Evolutionary conservation across 2,329 filamentous ascomycete species (phyloP), one percentile per base, ranked within the genome.

Genomic region (Cryphonectria japonica): DNA sequence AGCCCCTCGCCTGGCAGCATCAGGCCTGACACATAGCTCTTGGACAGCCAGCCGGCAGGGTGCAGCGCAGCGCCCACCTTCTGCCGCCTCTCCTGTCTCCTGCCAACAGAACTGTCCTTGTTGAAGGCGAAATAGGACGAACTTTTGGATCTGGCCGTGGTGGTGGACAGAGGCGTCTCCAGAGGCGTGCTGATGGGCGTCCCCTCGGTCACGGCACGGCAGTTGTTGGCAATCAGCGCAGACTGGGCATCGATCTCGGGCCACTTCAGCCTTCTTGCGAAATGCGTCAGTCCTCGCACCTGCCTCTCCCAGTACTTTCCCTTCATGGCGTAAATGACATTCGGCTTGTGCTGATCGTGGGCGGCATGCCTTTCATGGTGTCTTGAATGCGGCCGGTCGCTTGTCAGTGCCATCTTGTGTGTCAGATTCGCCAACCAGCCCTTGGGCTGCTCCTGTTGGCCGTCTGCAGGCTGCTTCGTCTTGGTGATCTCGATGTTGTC

Each of bases 21-120:
- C 61, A 92, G 78, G 0, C 90, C 89, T 46, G 89, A 91, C 9
- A 92, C 81, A 75, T 91, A 92, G 34, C 88, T 91, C 77, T 89
- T 89, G 6, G 89, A 91, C 26, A 92, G 83, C 90, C 90, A 92
- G 1, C 90, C 90, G 0, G 86, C 85, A 2, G 85, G 81, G 72
- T 89, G 86, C 32, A 91, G 80, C 1, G 86, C 86, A 2, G 88
- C 87, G 22, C 88, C 85, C 66, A 90, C 82, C 73, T 85, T 88
- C 63, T 84, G 83, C 50, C 86, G 83, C 70, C 86, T 83, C 2
- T 83, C 81, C 7, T 83, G 77, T 13, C 78, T 76, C 14, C 74
- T 78, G 43, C 74, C 79, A n/a, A 77, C 73, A 41, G 77, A 73
- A 43, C 73, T 69, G 57, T 69, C n/a, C 54, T 76, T 74, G 32